Conservation (phyloP, 257 asterid species). For the Primulina tabacum region DNA sequence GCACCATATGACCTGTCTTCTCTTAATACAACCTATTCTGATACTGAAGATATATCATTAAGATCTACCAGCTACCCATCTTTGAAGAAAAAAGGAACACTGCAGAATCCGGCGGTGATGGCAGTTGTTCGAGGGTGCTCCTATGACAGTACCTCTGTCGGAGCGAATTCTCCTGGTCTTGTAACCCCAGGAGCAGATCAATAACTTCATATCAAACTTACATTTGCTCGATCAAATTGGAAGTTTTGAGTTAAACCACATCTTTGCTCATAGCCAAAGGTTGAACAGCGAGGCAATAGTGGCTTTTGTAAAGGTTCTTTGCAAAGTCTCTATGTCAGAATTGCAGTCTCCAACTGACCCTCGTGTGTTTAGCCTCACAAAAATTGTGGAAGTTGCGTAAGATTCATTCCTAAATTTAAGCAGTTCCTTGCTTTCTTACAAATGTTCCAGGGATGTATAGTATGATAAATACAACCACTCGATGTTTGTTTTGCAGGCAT, state of each 20-base stretch:
- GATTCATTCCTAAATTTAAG: constrained; percentile 53
- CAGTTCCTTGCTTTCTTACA: constrained; percentile 14
- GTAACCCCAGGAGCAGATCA: constrained; percentile 95
- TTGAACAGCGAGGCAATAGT: constrained; percentile 96
- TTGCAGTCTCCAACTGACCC: constrained; percentile 99
- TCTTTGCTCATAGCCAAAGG: constrained; percentile 99
- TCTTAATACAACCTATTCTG: constrained; percentile 57
- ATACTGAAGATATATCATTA: constrained; percentile 50
- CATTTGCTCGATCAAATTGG: constrained; percentile 97
- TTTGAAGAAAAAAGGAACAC: constrained; percentile 82
- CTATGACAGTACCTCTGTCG: constrained; percentile 76
- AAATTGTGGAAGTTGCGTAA: constrained; percentile 99
- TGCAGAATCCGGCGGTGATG: constrained; percentile 86
- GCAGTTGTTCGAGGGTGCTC: constrained; percentile 99
- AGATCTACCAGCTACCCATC: constrained; percentile 57
- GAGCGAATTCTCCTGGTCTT: constrained; percentile 67
- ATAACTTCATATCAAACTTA: constrained; percentile 78
- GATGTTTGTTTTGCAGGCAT: constrained; percentile 66
- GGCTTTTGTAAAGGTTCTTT: constrained; percentile 84
- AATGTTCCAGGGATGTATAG: constrained; percentile 14
- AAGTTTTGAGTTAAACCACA: constrained; percentile 88
- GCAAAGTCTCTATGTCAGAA: constrained; percentile 96
- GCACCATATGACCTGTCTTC: constrained; percentile 94
- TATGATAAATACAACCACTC: constrained; percentile 27
- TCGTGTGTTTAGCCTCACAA: constrained; percentile 96